These are phyloP conservation scores for Candida saitoana DNA, from an alignment of 805 yeast genomes.

Conservation along the genomic window DNA sequence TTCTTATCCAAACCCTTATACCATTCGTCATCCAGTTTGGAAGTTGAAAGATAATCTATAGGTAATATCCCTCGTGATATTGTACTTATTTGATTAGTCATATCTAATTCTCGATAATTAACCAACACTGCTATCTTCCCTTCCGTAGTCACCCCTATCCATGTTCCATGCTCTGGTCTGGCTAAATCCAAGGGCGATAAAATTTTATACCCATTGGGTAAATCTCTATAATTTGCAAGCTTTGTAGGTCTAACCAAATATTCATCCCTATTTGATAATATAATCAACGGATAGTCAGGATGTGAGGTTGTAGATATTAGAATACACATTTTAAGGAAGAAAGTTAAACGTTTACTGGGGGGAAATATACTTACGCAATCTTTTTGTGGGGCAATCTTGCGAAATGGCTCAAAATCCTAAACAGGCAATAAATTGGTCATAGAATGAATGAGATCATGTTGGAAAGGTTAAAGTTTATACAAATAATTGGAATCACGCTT, in stretches of 20 bases:
- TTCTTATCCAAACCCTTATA: slow-evolving; percentile 22
- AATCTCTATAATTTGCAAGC: slow-evolving; percentile 37
- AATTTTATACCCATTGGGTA: slow-evolving; percentile 34
- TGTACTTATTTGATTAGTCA: slow-evolving; percentile 22
- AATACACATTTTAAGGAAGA: slow-evolving; percentile 62
- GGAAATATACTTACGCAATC: neutral
- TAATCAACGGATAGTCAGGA: slow-evolving; percentile 68
- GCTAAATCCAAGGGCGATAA: slow-evolving; percentile 75
- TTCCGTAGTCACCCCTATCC: slow-evolving; percentile 70
- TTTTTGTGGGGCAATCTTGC: neutral
- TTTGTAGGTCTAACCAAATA: slow-evolving; percentile 69
- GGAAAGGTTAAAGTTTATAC: neutral
- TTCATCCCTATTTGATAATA: slow-evolving; percentile 87
- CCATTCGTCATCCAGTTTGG: slow-evolving; percentile 43
- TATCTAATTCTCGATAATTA: slow-evolving; percentile 57
- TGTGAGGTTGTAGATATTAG: slow-evolving; percentile 63
- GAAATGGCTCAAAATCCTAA: neutral
- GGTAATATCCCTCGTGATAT: slow-evolving; percentile 55
- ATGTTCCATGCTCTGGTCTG: slow-evolving; percentile 75
- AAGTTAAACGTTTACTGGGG: neutral
- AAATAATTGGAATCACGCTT: no score
- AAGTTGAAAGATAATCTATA: slow-evolving; percentile 37
- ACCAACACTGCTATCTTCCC: slow-evolving; percentile 71
- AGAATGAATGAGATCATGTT: neutral
- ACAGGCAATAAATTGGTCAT: neutral